phyloP scores from a whole-genome alignment of 768 basidiomycete genomes.

The Rhodotorula paludigena region DNA sequence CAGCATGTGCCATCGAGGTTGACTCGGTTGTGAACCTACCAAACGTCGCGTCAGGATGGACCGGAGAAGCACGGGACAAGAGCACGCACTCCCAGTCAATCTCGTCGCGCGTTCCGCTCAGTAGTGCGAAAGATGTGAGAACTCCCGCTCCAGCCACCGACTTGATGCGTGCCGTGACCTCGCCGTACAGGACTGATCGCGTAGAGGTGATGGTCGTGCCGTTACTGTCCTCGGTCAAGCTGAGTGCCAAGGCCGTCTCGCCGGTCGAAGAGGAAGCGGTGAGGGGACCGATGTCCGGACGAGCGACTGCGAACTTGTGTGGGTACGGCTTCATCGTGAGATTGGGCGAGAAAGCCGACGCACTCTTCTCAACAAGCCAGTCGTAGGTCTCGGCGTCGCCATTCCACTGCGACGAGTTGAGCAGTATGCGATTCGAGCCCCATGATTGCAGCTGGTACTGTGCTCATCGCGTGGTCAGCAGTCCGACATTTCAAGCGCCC shows the following conservation, averaged over 20 bases:
- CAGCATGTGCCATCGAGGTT: background rate
- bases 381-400: conserved; percentile 26
- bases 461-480: background rate
- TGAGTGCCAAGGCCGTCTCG: conserved; percentile 1
- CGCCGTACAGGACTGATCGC: conserved; percentile 45
- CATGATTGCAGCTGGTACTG: conserved; percentile 5
- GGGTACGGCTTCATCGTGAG: background rate
- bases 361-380: conserved; percentile 28
- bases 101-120: conserved; percentile 17
- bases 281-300: background rate
- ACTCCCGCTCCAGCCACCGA: conserved; percentile 40
- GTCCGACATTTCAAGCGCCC: background rate
- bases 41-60: background rate
- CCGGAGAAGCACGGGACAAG: accelerated
- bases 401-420: conserved; percentile 22
- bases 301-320: background rate
- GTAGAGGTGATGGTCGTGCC: conserved; percentile 46
- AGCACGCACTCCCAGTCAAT: conserved; percentile 33
- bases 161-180: conserved; percentile 41
- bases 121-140: conserved; percentile 41
- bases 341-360: background rate
- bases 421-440: background rate
- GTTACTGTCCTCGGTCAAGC: conserved; percentile 15
- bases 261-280: background rate
- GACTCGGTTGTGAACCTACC: conserved; percentile 15